Evolutionary conservation across 2,329 filamentous ascomycete species (phyloP).

Genomic region (Trichocomaceae sp.): DNA sequence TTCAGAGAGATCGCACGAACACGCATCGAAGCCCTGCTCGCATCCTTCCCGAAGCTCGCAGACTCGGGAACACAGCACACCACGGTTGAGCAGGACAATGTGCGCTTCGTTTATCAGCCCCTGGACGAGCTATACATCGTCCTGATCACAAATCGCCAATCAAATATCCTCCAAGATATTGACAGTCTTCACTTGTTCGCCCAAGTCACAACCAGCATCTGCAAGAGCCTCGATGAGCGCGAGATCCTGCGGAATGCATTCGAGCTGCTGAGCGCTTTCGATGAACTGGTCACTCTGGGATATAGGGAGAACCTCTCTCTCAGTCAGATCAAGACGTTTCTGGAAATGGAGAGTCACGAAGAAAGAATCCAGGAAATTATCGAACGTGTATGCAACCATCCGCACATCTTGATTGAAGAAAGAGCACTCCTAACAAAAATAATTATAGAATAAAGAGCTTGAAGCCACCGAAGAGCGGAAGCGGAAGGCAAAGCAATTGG

Average conservation of each 20-base stretch:
- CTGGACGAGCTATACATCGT: constrained; percentile 99
- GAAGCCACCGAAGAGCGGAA: constrained; percentile 98
- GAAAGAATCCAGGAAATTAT: constrained; percentile 99
- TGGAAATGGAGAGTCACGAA: constrained; percentile 99
- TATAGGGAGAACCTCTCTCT: constrained; percentile 95
- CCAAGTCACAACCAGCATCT: constrained; percentile 93
- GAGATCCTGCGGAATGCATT: constrained; percentile 94
- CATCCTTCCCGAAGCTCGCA: constrained; percentile 95
- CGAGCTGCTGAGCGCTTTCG: constrained; percentile 91
- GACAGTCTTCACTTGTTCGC: constrained; percentile 96
- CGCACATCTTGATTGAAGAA: background rate
- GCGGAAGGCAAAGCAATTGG: constrained; percentile 95
- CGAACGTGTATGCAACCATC: constrained; percentile 58
- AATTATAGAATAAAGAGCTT: constrained; percentile 82
- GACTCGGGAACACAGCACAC: constrained; percentile 96
- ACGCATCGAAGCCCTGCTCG: constrained; percentile 89
- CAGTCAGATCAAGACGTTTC: constrained; percentile 96
- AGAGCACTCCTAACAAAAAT: constrained; percentile 18
- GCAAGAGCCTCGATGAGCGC: constrained; percentile 89
- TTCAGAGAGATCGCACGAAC: constrained; percentile 97
- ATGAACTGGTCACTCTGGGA: constrained; percentile 90
- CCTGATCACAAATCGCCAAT: constrained; percentile 97
- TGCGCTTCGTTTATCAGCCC: constrained; percentile 98
- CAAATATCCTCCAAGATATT: constrained; percentile 98
- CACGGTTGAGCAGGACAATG: constrained; percentile 97